phyloP scores from a whole-genome alignment of 192 early-diverging fungal species.

The Lunasporangiospora selenospora region DNA sequence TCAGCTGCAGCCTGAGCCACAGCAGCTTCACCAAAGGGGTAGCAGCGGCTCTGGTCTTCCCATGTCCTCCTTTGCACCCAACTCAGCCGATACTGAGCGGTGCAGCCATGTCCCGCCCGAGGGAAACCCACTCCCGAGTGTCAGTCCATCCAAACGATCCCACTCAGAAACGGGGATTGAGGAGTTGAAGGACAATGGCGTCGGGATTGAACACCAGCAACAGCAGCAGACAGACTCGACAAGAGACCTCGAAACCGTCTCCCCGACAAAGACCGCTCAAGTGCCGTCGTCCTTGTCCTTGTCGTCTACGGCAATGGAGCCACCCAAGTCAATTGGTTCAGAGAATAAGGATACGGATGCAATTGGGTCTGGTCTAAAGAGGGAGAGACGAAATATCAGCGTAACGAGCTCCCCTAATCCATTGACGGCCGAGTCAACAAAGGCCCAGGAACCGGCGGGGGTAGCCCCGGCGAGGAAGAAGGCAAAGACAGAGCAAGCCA shows the following conservation, averaged over 20 bases:
- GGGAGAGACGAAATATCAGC: conserved; percentile 16
- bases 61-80: neutral
- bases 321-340: too few species aligned
- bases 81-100: neutral
- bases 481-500: conserved; percentile 15
- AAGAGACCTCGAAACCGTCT: neutral
- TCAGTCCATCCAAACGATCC: too few species aligned
- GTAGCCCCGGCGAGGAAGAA: conserved; percentile 38
- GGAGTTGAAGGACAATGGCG: conserved; percentile 1
- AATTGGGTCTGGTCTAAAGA: conserved; percentile 15
- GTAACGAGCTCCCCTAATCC: neutral
- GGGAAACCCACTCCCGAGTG: neutral
- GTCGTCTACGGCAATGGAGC: too few species aligned
- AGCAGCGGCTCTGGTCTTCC: neutral
- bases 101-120: neutral
- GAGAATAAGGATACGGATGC: neutral
- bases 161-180: too few species aligned
- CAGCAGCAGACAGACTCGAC: conserved; percentile 1
- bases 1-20: neutral
- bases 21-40: neutral
- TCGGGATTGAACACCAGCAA: conserved; percentile 6
- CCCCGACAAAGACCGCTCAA: neutral
- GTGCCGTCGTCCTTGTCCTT: too few species aligned
- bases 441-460: conserved; percentile 7
- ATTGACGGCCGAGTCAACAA: neutral